These are phyloP conservation scores for Neurospora sp. DNA, from an alignment of 495 filamentous ascomycete genomes.

Conservation along the genomic window DNA sequence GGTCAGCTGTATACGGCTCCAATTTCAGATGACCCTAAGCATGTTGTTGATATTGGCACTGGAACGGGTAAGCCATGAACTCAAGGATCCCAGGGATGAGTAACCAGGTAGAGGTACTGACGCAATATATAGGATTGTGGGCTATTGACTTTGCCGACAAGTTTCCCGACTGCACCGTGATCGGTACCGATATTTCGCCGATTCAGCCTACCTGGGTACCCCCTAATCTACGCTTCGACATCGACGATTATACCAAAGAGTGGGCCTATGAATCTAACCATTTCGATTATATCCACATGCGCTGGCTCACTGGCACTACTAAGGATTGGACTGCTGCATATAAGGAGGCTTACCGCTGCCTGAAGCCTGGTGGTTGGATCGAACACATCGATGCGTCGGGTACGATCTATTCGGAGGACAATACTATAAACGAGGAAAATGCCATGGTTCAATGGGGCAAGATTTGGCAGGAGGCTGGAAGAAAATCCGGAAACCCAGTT, in stretches of 20 bases:
- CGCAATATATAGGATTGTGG: background rate
- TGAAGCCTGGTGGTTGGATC: slow-evolving; percentile 30
- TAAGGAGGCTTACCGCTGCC: slow-evolving; percentile 10
- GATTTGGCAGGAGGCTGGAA: too few relatives aligned
- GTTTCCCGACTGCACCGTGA: slow-evolving; percentile 38
- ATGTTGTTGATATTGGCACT: slow-evolving; percentile 11
- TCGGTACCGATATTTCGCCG: slow-evolving; percentile 55
- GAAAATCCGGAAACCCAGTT: too few relatives aligned
- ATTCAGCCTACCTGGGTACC: slow-evolving; percentile 41
- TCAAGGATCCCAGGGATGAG: background rate
- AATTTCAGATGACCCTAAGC: slow-evolving; percentile 1
- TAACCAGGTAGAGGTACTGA: background rate
- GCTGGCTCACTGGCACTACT: too few relatives aligned
- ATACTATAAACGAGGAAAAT: too few relatives aligned
- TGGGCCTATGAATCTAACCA: too few relatives aligned
- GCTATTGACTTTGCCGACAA: background rate
- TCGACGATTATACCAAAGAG: slow-evolving; percentile 37
- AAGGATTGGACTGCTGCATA: too few relatives aligned
- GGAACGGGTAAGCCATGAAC: slow-evolving; percentile 6
- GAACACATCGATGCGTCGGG: slow-evolving; percentile 11
- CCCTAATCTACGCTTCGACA: slow-evolving; percentile 37
- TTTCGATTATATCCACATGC: too few relatives aligned
- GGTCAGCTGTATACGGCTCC: slow-evolving; percentile 6
- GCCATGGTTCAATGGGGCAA: too few relatives aligned
- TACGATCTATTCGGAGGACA: too few relatives aligned